Conservation (phyloP, 225 moss, liverwort and hornwort species). For the Asterella californica region DNA sequence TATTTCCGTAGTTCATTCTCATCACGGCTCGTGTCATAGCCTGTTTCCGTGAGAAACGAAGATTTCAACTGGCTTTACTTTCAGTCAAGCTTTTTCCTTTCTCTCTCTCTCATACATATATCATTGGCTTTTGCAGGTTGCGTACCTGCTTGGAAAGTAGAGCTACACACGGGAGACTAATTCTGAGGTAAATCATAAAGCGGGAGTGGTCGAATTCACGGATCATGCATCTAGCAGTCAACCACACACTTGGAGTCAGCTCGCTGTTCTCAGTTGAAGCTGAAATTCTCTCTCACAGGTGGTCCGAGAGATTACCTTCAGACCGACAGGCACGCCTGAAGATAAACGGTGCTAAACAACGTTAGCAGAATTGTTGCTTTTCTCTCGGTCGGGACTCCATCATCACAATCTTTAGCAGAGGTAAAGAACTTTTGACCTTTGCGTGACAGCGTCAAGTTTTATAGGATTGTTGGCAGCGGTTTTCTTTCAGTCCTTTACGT, state of each 20-base stretch:
- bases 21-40: too few relatives aligned
- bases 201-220: neutral
- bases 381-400: slow-evolving; percentile 63
- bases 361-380: slow-evolving; percentile 67
- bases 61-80: neutral
- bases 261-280: too few relatives aligned
- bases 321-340: slow-evolving; percentile 70
- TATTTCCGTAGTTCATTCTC: too few relatives aligned
- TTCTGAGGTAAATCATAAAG: slow-evolving; percentile 50
- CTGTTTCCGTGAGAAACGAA: too few relatives aligned
- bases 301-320: too few relatives aligned
- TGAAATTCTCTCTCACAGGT: too few relatives aligned
- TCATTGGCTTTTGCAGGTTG: slow-evolving; percentile 45
- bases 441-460: too few relatives aligned
- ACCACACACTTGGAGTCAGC: too few relatives aligned
- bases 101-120: neutral
- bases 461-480: too few relatives aligned
- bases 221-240: too few relatives aligned
- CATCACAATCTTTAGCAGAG: slow-evolving; percentile 44
- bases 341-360: slow-evolving; percentile 77
- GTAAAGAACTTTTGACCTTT: slow-evolving; percentile 8
- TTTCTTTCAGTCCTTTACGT: neutral
- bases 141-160: slow-evolving; percentile 75
- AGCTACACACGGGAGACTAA: slow-evolving; percentile 65
- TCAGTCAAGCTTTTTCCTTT: too few relatives aligned